Conservation (phyloP, 2,329 filamentous ascomycete genomes). For the Diaporthe caulivora region DNA sequence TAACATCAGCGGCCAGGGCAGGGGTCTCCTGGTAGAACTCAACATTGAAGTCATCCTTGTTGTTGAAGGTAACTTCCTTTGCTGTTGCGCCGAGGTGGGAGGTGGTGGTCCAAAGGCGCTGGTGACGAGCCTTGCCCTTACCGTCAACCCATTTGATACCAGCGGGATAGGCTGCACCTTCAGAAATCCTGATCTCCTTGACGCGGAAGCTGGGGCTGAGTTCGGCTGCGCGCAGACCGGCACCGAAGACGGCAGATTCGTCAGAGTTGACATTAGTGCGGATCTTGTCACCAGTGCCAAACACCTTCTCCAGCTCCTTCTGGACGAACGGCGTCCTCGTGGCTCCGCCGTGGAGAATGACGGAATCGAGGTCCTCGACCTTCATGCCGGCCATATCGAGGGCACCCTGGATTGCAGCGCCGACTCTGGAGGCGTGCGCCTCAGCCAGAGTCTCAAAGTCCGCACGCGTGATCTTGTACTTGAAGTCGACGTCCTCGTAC, state of each 20-base stretch:
- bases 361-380: slow-evolving; percentile 82
- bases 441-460: slow-evolving; percentile 85
- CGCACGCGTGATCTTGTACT: slow-evolving; percentile 84
- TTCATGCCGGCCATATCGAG: slow-evolving; percentile 79
- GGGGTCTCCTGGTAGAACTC: slow-evolving; percentile 81
- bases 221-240: slow-evolving; percentile 91
- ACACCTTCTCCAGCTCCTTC: slow-evolving; percentile 82
- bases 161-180: slow-evolving; percentile 79
- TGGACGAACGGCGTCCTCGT: slow-evolving; percentile 95
- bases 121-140: slow-evolving; percentile 78
- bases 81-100: slow-evolving; percentile 79
- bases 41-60: slow-evolving; percentile 84
- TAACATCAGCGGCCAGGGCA: slow-evolving; percentile 52
- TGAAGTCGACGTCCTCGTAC: slow-evolving; percentile 93
- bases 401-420: slow-evolving; percentile 77
- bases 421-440: slow-evolving; percentile 76
- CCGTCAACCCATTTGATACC: slow-evolving; percentile 80
- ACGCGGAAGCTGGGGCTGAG: slow-evolving; percentile 96
- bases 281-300: slow-evolving; percentile 81
- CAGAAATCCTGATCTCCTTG: slow-evolving; percentile 92
- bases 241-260: slow-evolving; percentile 95
- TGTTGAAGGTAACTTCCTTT: slow-evolving; percentile 90
- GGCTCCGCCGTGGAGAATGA: slow-evolving; percentile 93
- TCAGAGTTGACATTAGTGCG: slow-evolving; percentile 96
- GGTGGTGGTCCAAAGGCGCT: slow-evolving; percentile 84